Base-by-base conservation (phyloP, 345 rosid genomes). In the Anacardium occidentale region DNA sequence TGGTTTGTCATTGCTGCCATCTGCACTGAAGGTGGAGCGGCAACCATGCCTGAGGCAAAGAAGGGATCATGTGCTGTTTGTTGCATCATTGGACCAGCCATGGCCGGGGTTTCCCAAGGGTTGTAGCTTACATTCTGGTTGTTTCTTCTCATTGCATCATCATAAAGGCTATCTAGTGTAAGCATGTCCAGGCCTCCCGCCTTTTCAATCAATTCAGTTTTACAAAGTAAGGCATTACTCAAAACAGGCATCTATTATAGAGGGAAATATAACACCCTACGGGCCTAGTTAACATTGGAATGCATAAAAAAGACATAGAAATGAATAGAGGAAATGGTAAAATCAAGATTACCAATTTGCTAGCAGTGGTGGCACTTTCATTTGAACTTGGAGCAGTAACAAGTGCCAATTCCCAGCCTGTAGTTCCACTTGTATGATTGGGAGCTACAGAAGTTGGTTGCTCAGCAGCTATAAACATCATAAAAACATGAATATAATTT, bases 401-500 rank as follows among this genome's bases (percentile, higher is more conserved):
- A 74, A 95, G 94, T 8, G 99, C 97, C 72, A 95, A 67, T 82
- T 95, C 99, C 99, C 99, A 95, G 72, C 98, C 93, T 21, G 86
- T 70, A 29, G 82, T 79, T 66, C 87, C 92, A 79, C 83, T 85
- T 55, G 79, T 77, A 71, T 74, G 88, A 69, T 69, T 53, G 29
- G 82, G 78, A 69, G 74, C 77, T 75, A 82, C 64, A 6, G 94
- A 70, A 71, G 68, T 65, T 22, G 85, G 86, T 64, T 76, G 93
- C 69, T 91, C 96, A 68, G 80, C 97, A 86, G 90, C 79, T 83
- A 69, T 48, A 75, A 24, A 71, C n/a, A 82, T 25, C 76, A 64
- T 26, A 37, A 32, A 57, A 78, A 47, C 59, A 54, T 24, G 14
- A 66, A 62, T 50, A 54, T 11, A 32, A 10, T 71, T 77, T 64